Evolutionary conservation across 2,329 filamentous ascomycete genomes (phyloP), one percentile per base, ranked within the genome.

Genomic region (Colletotrichum sp.): DNA sequence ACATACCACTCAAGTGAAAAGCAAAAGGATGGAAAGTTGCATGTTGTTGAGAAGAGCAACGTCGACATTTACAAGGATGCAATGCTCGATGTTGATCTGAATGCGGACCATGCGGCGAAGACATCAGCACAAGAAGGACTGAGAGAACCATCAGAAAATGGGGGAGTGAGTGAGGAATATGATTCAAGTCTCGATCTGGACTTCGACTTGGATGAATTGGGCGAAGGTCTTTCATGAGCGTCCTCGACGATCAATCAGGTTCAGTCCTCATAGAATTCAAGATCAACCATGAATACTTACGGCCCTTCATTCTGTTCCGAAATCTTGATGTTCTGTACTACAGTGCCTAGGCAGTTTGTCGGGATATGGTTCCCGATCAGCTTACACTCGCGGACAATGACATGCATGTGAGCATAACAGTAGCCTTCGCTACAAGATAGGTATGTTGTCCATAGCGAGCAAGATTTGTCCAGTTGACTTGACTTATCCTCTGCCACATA

Each of bases 401-500:
- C 10, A 4, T 21, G 6, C 44, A 13, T 3, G 44, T 21, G 12
- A 24, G 10, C n/a, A 21, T 8, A 8, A 10, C 6, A 21, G 6
- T 21, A 8, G n/a, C 2, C 44, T 49, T 49, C 44, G 44, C 18
- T n/a, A 36, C 32, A 13, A 34, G 32, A 8, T 30, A 18, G 36
- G 16, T 12, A 52, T 52, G 6, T 52, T 52, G 2, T 52, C 10
- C 44, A 24, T 2, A 13, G 0, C 10, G 12, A 52, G n/a, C 44
- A 24, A 52, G 3, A 52, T 52, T 52, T 52, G 3, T 21, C 44
- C 12, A 4, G n/a, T 52, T 21, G n/a, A 13, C 8, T 49, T 21
- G 10, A 4, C 3, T 3, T 4, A 13, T 49, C 2, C 6, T 13
- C 7, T 49, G 44, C n/a, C n/a, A 52, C 0, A 3, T 8, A 21